Conservation (phyloP, 2,329 filamentous ascomycete genomes). For the Pseudocercospora vitis region DNA sequence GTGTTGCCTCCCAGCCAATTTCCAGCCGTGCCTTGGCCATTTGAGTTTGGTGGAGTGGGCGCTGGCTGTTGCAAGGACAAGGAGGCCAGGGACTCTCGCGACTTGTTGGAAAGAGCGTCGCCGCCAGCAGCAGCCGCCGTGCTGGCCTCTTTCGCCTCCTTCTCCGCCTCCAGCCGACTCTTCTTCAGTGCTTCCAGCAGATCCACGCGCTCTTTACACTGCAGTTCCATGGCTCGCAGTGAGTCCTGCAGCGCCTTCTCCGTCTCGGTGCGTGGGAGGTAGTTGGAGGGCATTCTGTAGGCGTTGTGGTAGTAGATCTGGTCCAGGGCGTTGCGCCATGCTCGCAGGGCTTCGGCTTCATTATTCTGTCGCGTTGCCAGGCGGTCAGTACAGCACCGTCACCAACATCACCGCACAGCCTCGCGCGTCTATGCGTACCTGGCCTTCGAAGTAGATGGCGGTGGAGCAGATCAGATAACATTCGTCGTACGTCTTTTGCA, state of each 20-base stretch:
- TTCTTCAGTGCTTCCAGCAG: slow-evolving; percentile 77
- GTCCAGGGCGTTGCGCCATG: slow-evolving; percentile 85
- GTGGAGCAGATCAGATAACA: slow-evolving; percentile 93
- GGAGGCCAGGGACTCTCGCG: slow-evolving; percentile 29
- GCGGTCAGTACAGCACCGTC: background rate
- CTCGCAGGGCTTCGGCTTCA: slow-evolving; percentile 83
- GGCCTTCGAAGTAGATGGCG: slow-evolving; percentile 91
- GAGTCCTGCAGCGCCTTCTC: slow-evolving; percentile 81
- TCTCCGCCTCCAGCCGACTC: slow-evolving; percentile 57
- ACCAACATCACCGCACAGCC: slow-evolving; percentile 3
- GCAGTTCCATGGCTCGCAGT: slow-evolving; percentile 76
- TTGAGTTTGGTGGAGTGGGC: slow-evolving; percentile 15
- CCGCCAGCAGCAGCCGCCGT: slow-evolving; percentile 13
- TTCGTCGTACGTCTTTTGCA: slow-evolving; percentile 98
- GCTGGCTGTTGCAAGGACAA: slow-evolving; percentile 5
- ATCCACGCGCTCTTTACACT: slow-evolving; percentile 91
- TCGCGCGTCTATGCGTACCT: slow-evolving; percentile 56
- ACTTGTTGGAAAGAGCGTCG: slow-evolving; percentile 23
- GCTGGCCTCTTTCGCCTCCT: slow-evolving; percentile 36
- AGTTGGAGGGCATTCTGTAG: slow-evolving; percentile 68
- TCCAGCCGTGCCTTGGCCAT: slow-evolving; percentile 15
- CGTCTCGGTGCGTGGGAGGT: slow-evolving; percentile 73
- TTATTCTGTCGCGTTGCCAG: slow-evolving; percentile 74
- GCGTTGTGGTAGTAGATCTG: slow-evolving; percentile 85
- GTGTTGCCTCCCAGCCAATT: slow-evolving; percentile 79